phyloP scores from a whole-genome alignment of 2,329 filamentous ascomycete species.

The Alternaria hordeiaustralica region DNA sequence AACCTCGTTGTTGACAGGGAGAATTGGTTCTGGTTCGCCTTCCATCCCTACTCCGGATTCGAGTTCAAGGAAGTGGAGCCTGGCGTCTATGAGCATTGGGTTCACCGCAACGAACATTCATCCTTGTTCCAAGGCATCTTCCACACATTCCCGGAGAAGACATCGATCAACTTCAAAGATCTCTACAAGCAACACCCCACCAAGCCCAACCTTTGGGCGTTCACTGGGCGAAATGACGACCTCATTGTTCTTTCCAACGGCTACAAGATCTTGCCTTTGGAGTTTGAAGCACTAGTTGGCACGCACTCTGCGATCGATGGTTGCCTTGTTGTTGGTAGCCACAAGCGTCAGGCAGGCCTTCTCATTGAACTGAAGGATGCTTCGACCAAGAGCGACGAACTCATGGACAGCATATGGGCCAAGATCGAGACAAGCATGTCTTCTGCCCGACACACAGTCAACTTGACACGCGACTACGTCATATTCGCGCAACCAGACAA shows the following conservation, averaged over 20 bases:
- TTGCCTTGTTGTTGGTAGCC: slow-evolving; percentile 37
- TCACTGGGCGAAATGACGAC: slow-evolving; percentile 29
- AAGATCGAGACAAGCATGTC: slow-evolving; percentile 54
- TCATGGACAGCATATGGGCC: slow-evolving; percentile 56
- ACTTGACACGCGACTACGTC: slow-evolving; percentile 53
- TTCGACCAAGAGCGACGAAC: slow-evolving; percentile 8
- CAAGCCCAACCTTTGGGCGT: slow-evolving; percentile 27
- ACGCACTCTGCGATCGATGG: slow-evolving; percentile 39
- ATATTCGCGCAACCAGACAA: slow-evolving; percentile 52
- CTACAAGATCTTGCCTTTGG: slow-evolving; percentile 27
- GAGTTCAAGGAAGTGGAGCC: slow-evolving; percentile 32
- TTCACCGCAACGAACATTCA: slow-evolving; percentile 40
- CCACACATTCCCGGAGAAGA: slow-evolving; percentile 26
- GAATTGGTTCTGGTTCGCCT: slow-evolving; percentile 36
- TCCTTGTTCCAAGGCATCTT: slow-evolving; percentile 30
- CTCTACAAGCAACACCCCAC: slow-evolving; percentile 24
- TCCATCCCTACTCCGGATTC: slow-evolving; percentile 27
- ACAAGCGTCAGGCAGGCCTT: slow-evolving; percentile 36
- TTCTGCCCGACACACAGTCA: slow-evolving; percentile 47
- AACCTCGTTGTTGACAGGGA: slow-evolving; percentile 17
- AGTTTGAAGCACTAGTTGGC: slow-evolving; percentile 28
- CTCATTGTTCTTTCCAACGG: slow-evolving; percentile 28
- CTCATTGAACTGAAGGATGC: slow-evolving; percentile 40
- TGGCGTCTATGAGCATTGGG: slow-evolving; percentile 45
- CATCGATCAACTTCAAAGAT: slow-evolving; percentile 27